Evolutionary conservation across 148 eudicot species (phyloP), one percentile per base, ranked within the genome.

Genomic region (Chenopodium berlandieri): DNA sequence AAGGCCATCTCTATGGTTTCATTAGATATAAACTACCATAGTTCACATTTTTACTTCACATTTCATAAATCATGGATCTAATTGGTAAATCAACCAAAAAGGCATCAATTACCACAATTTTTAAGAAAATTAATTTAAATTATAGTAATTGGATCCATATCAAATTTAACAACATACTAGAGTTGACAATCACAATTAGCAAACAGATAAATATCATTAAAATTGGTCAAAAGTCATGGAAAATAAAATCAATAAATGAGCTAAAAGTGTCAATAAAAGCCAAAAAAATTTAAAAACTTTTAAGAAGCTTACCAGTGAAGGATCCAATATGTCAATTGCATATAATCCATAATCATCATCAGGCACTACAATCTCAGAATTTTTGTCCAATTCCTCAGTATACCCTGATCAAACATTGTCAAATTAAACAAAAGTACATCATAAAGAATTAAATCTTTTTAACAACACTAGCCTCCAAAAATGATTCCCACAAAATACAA

Each of bases 271-370:
- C 47, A 34, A 14, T 34, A 14, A 16, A 20, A 40, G 44, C 44
- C 44, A 16, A 34, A 62, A 62, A 58, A 62, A 1, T 0, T 67
- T 0, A 9, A 30, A 13, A 1, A 67, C 16, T 67, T 5, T 9
- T 13, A 20, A 30, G 12, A 40, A 46, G 71, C 94, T 89, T 86
- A 94, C 98, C 72, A 86, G 27, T 13, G 98, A 92, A 71, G 98
- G 98, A 78, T 95, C 98, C 90, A 95, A 85, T 71, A 95, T 93
- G 86, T 95, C 97, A 82, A 95, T 95, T 37, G 98, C 98, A 88
- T 95, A 91, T 73, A 95, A 86, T 70, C 98, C 97, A 85, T 89
- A 85, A 86, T 93, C 98, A 86, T 92, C 98, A 74, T 92, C 89
- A 56, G 98, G 98, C 80, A 95, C 94, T 75, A 89, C 83, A 44